Evolutionary conservation across 371 early-diverging fungal species (phyloP).

Genomic region (Mucor racemosus): DNA sequence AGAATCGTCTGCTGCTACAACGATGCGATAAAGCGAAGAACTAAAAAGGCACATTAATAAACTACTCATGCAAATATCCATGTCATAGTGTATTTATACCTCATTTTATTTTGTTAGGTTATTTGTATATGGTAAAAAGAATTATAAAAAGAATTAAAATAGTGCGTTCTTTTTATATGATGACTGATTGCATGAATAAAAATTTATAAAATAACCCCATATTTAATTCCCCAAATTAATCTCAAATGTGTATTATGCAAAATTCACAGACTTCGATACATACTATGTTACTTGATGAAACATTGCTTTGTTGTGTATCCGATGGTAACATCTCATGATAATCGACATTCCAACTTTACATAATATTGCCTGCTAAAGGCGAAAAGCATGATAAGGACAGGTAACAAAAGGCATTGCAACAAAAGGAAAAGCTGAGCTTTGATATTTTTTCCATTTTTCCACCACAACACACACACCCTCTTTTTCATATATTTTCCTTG

Average conservation of each 20-base stretch:
- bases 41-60: not conserved
- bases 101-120: not conserved
- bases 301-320: too few relatives aligned
- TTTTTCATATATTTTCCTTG: not conserved
- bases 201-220: not conserved
- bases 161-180: not conserved
- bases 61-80: not conserved
- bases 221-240: not conserved
- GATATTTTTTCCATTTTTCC: constrained; percentile 1
- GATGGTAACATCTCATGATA: too few relatives aligned
- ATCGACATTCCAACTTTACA: too few relatives aligned
- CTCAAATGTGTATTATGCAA: not conserved
- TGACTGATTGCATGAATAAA: not conserved
- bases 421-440: not conserved
- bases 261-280: not conserved
- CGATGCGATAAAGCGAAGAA: constrained; percentile 13
- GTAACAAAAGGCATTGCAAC: not conserved
- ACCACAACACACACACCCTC: not conserved
- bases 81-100: not conserved
- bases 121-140: not conserved
- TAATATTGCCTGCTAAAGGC: too few relatives aligned
- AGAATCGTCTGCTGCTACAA: constrained; percentile 38
- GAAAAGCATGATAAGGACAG: not conserved
- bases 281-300: too few relatives aligned
- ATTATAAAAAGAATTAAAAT: not conserved